Percentiles rank a stretch among this genome's conserved stretches.
Evolutionary conservation across 2,329 filamentous ascomycete species (phyloP).

Genomic region (Fusarium sp.): DNA sequence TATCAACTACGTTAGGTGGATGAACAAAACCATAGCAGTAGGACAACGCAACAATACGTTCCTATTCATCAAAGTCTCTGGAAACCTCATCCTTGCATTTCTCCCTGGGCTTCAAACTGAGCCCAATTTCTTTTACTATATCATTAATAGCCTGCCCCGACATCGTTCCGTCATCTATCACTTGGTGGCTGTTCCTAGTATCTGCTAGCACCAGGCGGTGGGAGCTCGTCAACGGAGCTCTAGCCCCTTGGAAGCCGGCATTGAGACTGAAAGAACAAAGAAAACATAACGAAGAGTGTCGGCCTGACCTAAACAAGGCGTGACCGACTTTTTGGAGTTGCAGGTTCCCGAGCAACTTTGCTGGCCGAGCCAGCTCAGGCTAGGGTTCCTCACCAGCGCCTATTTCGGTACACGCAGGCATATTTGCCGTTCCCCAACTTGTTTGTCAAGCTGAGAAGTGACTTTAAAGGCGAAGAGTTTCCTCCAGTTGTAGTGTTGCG

Average conservation of each 20-base stretch:
- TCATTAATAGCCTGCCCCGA: conserved; percentile 10
- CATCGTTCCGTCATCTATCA: conserved; percentile 41
- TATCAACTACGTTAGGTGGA: conserved; percentile 11
- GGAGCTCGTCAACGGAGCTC: conserved; percentile 34
- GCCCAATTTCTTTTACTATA: conserved; percentile 8
- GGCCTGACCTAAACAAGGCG: conserved; percentile 23
- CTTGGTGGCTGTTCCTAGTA: conserved; percentile 40
- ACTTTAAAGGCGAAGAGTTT: conserved; percentile 36
- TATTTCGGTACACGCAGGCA: conserved; percentile 28
- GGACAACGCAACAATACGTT: conserved; percentile 29
- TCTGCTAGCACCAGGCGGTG: conserved; percentile 38
- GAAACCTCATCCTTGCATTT: conserved; percentile 24
- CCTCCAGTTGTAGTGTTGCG: conserved; percentile 33
- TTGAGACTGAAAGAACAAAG: conserved; percentile 37
- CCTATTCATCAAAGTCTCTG: conserved; percentile 32
- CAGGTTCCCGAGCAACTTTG: conserved; percentile 19
- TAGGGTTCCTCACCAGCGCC: conserved; percentile 33
- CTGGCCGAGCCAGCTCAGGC: conserved; percentile 24
- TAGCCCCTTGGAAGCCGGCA: conserved; percentile 27
- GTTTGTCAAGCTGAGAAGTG: conserved; percentile 43
- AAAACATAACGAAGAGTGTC: conserved; percentile 19
- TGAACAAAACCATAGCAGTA: conserved; percentile 34
- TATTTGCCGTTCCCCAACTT: conserved; percentile 31
- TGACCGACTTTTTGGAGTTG: conserved; percentile 40
- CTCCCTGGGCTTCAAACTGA: conserved; percentile 23